A percentile compares a stretch with the other conserved stretches of the same genome.
Evolutionary conservation across 2,329 filamentous ascomycete genomes (phyloP).

Genomic region (Fusarium chaquense): DNA sequence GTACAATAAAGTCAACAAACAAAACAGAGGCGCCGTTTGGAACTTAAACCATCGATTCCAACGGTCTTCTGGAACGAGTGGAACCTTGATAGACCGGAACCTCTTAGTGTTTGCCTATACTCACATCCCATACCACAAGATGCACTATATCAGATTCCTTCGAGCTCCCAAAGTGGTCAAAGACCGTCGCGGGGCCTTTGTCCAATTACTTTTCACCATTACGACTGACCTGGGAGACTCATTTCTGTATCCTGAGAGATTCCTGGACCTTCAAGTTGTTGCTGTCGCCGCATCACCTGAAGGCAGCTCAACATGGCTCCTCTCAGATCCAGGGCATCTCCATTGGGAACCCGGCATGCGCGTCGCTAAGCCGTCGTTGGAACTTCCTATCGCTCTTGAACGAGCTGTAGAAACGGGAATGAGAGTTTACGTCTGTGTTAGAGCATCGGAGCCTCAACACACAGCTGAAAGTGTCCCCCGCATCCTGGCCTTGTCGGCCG

Average conservation of each 20-base stretch:
- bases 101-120: background rate
- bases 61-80: background rate
- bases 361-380: constrained; percentile 54
- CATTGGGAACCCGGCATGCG: constrained; percentile 55
- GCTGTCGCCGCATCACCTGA: constrained; percentile 45
- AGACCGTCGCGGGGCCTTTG: constrained; percentile 42
- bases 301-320: constrained; percentile 42
- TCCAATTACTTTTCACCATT: constrained; percentile 65
- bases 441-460: constrained; percentile 40
- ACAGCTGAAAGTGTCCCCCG: constrained; percentile 46
- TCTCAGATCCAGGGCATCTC: constrained; percentile 47
- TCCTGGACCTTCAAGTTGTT: constrained; percentile 58
- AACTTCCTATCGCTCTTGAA: constrained; percentile 48
- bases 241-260: constrained; percentile 60
- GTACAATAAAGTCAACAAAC: constrained; percentile 6
- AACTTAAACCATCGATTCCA: background rate
- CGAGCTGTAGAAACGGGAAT: constrained; percentile 43
- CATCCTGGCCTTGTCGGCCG: constrained; percentile 45
- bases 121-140: constrained; percentile 45
- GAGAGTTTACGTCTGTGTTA: constrained; percentile 48
- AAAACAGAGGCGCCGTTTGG: background rate
- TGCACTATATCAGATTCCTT: constrained; percentile 70
- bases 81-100: background rate
- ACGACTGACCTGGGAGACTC: constrained; percentile 70
- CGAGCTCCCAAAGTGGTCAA: constrained; percentile 58